Percentiles rank a stretch among this genome's conserved stretches.
Evolutionary conservation across 78 protist species (phyloP).

Genomic region (Acrasis kona): DNA sequence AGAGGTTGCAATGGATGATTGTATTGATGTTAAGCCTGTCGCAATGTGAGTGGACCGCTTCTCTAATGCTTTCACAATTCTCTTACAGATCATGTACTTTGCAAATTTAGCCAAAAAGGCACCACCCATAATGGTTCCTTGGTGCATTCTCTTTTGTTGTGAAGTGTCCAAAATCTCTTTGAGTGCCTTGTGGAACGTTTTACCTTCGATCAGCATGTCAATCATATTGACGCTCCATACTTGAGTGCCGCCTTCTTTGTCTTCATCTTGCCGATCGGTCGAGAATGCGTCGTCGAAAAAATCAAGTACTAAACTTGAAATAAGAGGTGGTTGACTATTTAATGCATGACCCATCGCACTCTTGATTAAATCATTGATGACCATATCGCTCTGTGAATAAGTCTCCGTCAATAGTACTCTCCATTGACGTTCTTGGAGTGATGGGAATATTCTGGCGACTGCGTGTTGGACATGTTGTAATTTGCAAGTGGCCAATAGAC

Average conservation of each 20-base stretch:
- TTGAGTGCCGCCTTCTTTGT: too few relatives aligned
- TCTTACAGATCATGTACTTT: neutral
- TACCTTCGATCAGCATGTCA: neutral
- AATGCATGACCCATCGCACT: neutral
- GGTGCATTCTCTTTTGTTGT: neutral
- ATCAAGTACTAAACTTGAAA: neutral
- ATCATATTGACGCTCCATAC: too few relatives aligned
- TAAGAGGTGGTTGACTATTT: neutral
- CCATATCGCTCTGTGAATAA: neutral
- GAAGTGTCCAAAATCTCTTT: neutral
- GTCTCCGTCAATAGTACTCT: neutral
- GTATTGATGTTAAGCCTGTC: too few relatives aligned
- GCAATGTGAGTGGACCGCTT: too few relatives aligned
- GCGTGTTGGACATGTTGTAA: neutral
- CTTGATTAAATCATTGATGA: neutral
- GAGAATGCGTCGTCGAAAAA: neutral
- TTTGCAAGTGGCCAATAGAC: neutral
- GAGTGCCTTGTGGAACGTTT: neutral
- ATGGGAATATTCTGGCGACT: neutral
- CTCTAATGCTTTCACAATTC: neutral
- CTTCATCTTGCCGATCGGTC: too few relatives aligned
- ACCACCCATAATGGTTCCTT: neutral
- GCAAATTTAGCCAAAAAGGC: neutral
- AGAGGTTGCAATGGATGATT: too few relatives aligned
- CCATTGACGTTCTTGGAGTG: neutral